A percentile compares a stretch with the other conserved stretches of the same genome.
Conservation (phyloP, 2,329 filamentous ascomycete genomes). For the Ramichloridium luteum region DNA sequence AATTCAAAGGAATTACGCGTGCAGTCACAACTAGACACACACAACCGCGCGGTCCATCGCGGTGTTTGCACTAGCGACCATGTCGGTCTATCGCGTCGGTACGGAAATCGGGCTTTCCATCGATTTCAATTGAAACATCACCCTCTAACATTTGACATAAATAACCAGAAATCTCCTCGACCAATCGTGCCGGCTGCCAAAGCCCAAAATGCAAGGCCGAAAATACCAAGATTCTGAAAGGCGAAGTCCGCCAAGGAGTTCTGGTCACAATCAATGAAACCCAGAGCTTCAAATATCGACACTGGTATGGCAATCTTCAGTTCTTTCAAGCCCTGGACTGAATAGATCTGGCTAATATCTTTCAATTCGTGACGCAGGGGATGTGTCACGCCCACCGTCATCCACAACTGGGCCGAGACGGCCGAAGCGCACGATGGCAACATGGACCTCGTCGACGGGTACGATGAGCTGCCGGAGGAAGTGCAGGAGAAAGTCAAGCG, state of each 20-base stretch:
- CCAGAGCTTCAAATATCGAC: constrained; percentile 63
- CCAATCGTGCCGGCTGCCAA: constrained; percentile 61
- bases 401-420: constrained; percentile 51
- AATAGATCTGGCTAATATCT: too few species aligned
- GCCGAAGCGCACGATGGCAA: constrained; percentile 39
- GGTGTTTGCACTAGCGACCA: too few species aligned
- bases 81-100: constrained; percentile 13
- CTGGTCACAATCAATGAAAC: constrained; percentile 53
- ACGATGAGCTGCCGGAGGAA: constrained; percentile 59
- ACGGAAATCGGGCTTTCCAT: constrained; percentile 2
- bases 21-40: too few species aligned
- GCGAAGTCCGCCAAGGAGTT: constrained; percentile 62
- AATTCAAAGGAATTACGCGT: too few species aligned
- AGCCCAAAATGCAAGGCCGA: constrained; percentile 60
- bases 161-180: constrained; percentile 53
- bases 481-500: constrained; percentile 60
- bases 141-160: constrained; percentile 2
- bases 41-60: too few species aligned
- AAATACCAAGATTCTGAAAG: constrained; percentile 61
- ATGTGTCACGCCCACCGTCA: constrained; percentile 66
- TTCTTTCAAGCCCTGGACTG: neutral
- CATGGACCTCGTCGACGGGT: constrained; percentile 63
- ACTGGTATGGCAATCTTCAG: constrained; percentile 53
- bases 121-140: neutral
- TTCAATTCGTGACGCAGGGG: constrained; percentile 52